phyloP scores from a whole-genome alignment of 805 yeast genomes.

The Danielozyma ontarioensis region DNA sequence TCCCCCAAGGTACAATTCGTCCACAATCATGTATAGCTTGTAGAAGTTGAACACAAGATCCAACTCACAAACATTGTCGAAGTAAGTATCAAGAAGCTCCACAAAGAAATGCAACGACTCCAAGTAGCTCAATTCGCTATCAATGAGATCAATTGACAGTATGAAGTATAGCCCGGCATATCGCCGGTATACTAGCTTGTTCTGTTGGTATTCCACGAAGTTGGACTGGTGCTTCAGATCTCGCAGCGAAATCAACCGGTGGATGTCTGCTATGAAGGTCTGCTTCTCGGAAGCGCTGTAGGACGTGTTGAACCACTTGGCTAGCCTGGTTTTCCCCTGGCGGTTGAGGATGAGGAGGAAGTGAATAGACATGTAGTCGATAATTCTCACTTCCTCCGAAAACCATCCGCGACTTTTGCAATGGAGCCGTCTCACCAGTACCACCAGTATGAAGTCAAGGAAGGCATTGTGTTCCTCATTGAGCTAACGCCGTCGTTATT shows the following conservation, averaged over 20 bases:
- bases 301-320: constrained; percentile 61
- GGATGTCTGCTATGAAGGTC: constrained; percentile 56
- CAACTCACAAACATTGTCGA: constrained; percentile 88
- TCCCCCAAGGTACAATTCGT: constrained; percentile 86
- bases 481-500: constrained; percentile 51
- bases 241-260: constrained; percentile 72
- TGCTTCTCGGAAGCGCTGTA: constrained; percentile 25
- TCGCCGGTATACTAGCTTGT: constrained; percentile 75
- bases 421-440: too few species aligned
- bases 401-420: too few species aligned
- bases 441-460: constrained; percentile 47
- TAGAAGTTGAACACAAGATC: constrained; percentile 90
- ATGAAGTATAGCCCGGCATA: constrained; percentile 91
- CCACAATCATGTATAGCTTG: constrained; percentile 75
- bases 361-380: constrained; percentile 70
- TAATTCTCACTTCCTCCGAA: too few species aligned
- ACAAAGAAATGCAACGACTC: constrained; percentile 86
- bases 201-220: constrained; percentile 57
- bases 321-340: constrained; percentile 87
- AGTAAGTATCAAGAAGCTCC: constrained; percentile 79
- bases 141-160: constrained; percentile 72
- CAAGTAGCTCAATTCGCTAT: constrained; percentile 76
- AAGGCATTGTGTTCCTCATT: constrained; percentile 59
- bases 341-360: constrained; percentile 80
- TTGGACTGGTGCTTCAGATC: constrained; percentile 82